Evolutionary conservation across 2,329 filamentous ascomycete species (phyloP).

Genomic region (Pseudocercospora vitis): DNA sequence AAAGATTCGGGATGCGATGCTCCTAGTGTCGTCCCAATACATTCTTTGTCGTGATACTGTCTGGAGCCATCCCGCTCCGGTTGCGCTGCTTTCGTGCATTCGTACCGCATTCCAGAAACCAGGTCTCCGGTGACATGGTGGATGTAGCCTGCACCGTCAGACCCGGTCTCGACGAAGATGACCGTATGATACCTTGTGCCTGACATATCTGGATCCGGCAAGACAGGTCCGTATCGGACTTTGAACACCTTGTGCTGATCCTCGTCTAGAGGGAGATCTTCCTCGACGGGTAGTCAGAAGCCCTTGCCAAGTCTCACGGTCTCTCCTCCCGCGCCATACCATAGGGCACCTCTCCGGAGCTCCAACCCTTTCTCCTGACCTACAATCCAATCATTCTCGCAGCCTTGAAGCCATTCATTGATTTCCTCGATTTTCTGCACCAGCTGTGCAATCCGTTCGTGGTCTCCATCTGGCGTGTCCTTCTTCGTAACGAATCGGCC

Average conservation of each 20-base stretch:
- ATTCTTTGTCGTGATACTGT: neutral
- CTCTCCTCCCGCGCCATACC: constrained; percentile 79
- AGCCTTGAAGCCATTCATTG: constrained; percentile 65
- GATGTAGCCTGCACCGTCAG: neutral
- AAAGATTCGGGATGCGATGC: neutral
- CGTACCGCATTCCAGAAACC: neutral
- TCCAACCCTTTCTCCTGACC: constrained; percentile 81
- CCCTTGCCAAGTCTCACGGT: constrained; percentile 59
- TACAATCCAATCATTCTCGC: constrained; percentile 71
- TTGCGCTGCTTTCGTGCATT: neutral
- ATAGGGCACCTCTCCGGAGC: constrained; percentile 70
- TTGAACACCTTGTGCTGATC: neutral
- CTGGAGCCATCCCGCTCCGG: neutral
- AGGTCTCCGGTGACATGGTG: constrained; percentile 2
- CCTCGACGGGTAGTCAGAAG: constrained; percentile 36
- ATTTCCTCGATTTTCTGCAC: constrained; percentile 70
- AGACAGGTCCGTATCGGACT: neutral
- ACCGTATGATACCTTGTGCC: neutral
- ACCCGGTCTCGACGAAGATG: neutral
- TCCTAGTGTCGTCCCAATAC: neutral
- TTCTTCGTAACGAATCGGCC: constrained; percentile 71
- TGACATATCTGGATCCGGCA: neutral
- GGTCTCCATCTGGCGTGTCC: constrained; percentile 56
- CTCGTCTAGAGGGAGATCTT: neutral
- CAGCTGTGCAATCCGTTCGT: constrained; percentile 62